phyloP scores from a whole-genome alignment of 2,329 filamentous ascomycete species.

The Pezicula radicicola region DNA sequence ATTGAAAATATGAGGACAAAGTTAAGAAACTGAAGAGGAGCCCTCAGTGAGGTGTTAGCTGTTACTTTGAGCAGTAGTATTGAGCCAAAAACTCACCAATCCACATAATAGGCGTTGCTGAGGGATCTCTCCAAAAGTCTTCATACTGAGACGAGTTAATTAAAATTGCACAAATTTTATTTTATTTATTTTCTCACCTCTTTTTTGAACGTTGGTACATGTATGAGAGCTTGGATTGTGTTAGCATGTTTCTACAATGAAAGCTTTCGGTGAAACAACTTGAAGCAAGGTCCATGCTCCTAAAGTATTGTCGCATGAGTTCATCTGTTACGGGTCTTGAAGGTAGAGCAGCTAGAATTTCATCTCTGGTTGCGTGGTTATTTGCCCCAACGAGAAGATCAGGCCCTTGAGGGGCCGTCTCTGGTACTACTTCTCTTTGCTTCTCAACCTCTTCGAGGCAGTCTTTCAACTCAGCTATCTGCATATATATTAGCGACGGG shows the following conservation, averaged over 20 bases:
- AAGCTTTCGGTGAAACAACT: conserved; percentile 30
- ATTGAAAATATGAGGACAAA: conserved; percentile 24
- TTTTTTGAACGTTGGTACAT: conserved; percentile 48
- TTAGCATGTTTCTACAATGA: conserved; percentile 3
- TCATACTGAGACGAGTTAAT: conserved; percentile 19
- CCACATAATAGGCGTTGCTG: conserved; percentile 40
- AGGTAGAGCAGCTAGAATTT: conserved; percentile 46
- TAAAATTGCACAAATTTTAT: conserved; percentile 1
- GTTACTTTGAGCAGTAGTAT: conserved; percentile 8
- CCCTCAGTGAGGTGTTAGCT: too few relatives aligned
- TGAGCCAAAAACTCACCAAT: conserved; percentile 43
- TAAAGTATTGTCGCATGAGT: conserved; percentile 49
- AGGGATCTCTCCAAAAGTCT: conserved; percentile 25
- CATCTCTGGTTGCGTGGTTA: conserved; percentile 32
- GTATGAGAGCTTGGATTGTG: conserved; percentile 41
- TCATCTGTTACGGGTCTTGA: conserved; percentile 43
- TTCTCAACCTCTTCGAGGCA: conserved; percentile 38
- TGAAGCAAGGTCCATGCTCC: conserved; percentile 46
- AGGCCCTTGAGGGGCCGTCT: conserved; percentile 6
- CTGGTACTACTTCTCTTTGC: not conserved
- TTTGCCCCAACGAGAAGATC: conserved; percentile 19
- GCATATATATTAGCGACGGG: conserved; percentile 1
- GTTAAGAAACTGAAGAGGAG: too few relatives aligned
- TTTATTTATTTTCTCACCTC: conserved; percentile 25
- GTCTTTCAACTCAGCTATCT: conserved; percentile 59